Percentiles rank a stretch among this genome's conserved stretches.
Evolutionary conservation across 306 rosid species (phyloP).

Genomic region (Sophora flavescens): DNA sequence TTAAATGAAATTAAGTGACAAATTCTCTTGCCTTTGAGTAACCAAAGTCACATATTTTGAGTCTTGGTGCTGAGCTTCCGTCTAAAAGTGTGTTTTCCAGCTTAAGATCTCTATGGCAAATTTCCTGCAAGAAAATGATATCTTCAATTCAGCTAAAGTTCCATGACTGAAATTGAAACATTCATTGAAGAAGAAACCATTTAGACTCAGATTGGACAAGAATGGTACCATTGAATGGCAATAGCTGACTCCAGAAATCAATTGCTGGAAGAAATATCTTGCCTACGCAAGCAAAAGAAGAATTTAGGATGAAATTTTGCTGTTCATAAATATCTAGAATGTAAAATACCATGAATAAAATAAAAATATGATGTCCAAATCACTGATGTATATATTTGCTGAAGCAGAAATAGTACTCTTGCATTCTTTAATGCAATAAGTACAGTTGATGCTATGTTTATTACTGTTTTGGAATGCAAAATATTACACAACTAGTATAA

Average conservation of each 20-base stretch:
- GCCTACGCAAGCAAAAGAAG: slow-evolving; percentile 61
- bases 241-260: slow-evolving; percentile 97
- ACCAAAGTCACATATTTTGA: slow-evolving; percentile 96
- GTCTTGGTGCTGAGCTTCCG: slow-evolving; percentile 92
- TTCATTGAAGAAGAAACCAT: not conserved
- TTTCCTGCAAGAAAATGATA: slow-evolving; percentile 65
- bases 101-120: slow-evolving; percentile 98
- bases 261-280: slow-evolving; percentile 88
- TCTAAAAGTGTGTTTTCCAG: slow-evolving; percentile 97
- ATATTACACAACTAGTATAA: slow-evolving; percentile 36
- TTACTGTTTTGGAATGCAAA: slow-evolving; percentile 37
- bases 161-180: not conserved
- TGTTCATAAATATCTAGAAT: slow-evolving; percentile 1
- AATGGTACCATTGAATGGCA: slow-evolving; percentile 88
- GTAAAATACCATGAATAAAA: slow-evolving; percentile 13
- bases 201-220: slow-evolving; percentile 25
- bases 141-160: slow-evolving; percentile 28
- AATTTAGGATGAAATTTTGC: slow-evolving; percentile 2
- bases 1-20: slow-evolving; percentile 23
- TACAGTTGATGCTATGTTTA: slow-evolving; percentile 11
- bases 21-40: slow-evolving; percentile 81
- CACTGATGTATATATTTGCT: not conserved
- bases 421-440: slow-evolving; percentile 34
- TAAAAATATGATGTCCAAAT: too few relatives aligned
- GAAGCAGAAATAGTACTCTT: slow-evolving; percentile 17